Base-by-base conservation (phyloP, 345 rosid genomes). In the rapeseed (Brassica napus) region DNA sequence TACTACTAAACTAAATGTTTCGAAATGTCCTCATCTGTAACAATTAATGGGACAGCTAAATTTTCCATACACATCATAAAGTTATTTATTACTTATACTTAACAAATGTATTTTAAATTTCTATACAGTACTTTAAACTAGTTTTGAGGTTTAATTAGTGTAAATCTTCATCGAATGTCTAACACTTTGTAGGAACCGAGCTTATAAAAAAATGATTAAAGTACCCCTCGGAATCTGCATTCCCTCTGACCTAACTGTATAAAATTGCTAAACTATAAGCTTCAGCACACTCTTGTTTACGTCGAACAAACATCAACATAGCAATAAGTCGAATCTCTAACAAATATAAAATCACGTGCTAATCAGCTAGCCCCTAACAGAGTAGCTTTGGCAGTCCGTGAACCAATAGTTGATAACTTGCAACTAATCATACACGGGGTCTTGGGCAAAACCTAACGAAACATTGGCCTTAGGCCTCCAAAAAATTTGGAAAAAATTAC, bases 31-130 rank as follows among this genome's bases (percentile, higher is more conserved):
- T 79, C 69, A 69, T 79, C 79, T 63, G 61, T 79, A 79, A 69
- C 78, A 35, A 52, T 74, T 11, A 74, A 79, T 62, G 79, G 71
- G 79, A 79, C 83, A 79, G 72, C 83, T 79, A 79, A 61, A 79
- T 2, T 79, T 69, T 63, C 79, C 83, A 74, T 68, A 62, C 71
- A 52, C 65, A 60, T 59, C 16, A 47, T n/a, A 74, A 32, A 60
- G 61, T 1, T 58, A 14, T 21, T 10, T 23, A 18, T 14, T 9
- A 15, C 31, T 18, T 34, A 30, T 16, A 66, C 74, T 62, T 35
- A 69, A 34, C 47, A 52, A 35, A 35, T 10, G 57, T 52, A 61
- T 74, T 74, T 14, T 68, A 35, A 62, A 79, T 66, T 74, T 68
- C 4, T 68, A 35, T 68, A 79, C 71, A 69, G 66, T 69, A 61